Base-by-base conservation (phyloP, 176 grass and related monocot genomes). In the Phragmites australis region DNA sequence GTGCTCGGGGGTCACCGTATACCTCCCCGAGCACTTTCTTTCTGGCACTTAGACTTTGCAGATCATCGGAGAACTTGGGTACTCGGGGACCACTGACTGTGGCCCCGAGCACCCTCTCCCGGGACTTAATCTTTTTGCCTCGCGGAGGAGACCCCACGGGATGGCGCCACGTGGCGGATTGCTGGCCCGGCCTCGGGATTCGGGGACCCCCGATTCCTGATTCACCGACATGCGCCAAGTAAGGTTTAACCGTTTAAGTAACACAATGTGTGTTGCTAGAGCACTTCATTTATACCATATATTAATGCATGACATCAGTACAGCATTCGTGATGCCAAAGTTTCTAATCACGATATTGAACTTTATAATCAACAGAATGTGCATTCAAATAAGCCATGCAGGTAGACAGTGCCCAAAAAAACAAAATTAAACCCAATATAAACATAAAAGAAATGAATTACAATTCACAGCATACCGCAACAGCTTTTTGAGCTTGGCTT, bases 401-500 rank as follows among this genome's bases (percentile, higher is more conserved):
- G 51, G 43, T 41, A 64, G 22, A 45, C 30, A 42, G 63, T 32
- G 31, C 70, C 23, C 40, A 74, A 47, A 37, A 37, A 2, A 37
- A 37, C 34, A 37, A 75, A 42, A 46, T 19, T 42, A 91, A 86
- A 30, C 25, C 18, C 37, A 59, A 46, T 27, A 78, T 34, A 15
- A 68, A 34, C 37, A 17, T 71, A 19, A 73, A 22, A 79, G 82
- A 52, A 69, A 39, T 55, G 37, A 77, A 53, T 61, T 70, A 15
- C 66, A 80, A 34, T 65, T 72, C 29, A 66, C 37, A 76, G 72
- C 87, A 79, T 97, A 97, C 94, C 75, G 75, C 85, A 87, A 77
- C 94, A 86, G 91, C 91, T 70, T 97, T 94, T 57, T 89, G 84
- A 62, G 94, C 94, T 81, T 91, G 89, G 82, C 63, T 81, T 50